Conservation (phyloP, 129 eudicot species). For the Saussurea involucrata region DNA sequence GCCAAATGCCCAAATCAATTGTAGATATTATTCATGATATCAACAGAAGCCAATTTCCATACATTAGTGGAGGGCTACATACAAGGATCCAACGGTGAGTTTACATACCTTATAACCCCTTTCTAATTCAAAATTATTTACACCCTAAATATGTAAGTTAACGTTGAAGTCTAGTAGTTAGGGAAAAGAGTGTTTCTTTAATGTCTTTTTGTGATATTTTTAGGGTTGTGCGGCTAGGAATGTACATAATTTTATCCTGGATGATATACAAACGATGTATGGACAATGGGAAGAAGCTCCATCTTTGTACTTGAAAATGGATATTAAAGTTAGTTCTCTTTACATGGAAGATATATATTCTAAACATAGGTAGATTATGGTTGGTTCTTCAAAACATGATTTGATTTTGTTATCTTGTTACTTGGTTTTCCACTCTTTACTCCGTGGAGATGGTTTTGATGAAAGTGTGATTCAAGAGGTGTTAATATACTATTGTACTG, state of each 20-base stretch:
- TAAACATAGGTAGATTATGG: not conserved
- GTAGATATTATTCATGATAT: too few species aligned
- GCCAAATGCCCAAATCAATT: too few species aligned
- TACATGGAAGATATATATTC: not conserved
- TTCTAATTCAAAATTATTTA: too few species aligned
- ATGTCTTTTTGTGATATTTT: constrained; percentile 14
- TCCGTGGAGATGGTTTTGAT: constrained; percentile 76
- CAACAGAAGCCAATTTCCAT: too few species aligned
- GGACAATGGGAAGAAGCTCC: constrained; percentile 93
- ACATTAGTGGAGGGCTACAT: constrained; percentile 82
- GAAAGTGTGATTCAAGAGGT: constrained; percentile 90
- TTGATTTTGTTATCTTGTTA: constrained; percentile 1
- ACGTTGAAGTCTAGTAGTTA: not conserved
- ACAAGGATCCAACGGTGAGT: constrained; percentile 96
- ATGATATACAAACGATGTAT: constrained; percentile 82
- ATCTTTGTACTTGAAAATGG: constrained; percentile 72
- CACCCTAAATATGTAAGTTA: not conserved
- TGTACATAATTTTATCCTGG: constrained; percentile 74
- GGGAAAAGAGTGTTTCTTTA: constrained; percentile 2
- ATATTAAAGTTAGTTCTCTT: constrained; percentile 57
- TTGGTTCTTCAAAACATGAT: not conserved
- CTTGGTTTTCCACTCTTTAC: constrained; percentile 54
- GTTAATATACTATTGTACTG: too few species aligned
- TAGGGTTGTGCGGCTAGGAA: constrained; percentile 99
- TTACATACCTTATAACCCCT: not conserved